A percentile compares a stretch with the other conserved stretches of the same genome.
Evolutionary conservation across 1,284 basidiomycete genomes (phyloP).

Genomic region (Pseudozyma hubeiensis): DNA sequence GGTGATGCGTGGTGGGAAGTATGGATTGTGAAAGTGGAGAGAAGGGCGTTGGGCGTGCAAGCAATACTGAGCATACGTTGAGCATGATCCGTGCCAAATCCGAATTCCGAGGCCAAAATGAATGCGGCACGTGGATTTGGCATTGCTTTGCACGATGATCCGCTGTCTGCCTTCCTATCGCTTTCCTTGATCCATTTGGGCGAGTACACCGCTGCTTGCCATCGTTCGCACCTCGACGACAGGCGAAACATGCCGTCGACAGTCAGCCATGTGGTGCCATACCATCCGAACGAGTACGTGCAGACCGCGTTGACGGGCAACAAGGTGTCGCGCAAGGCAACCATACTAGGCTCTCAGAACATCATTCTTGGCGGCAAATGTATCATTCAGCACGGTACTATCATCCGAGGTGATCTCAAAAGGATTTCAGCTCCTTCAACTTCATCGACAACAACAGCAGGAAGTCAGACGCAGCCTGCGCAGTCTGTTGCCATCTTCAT

Average conservation of each 20-base stretch:
- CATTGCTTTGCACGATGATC: neutral
- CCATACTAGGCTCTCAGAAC: slow-evolving; percentile 93
- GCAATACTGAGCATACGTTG: neutral
- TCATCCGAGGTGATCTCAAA: slow-evolving; percentile 86
- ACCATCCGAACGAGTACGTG: slow-evolving; percentile 58
- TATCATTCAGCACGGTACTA: slow-evolving; percentile 87
- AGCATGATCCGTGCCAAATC: slow-evolving; percentile 31
- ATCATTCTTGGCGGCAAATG: slow-evolving; percentile 98
- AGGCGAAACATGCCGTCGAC: slow-evolving; percentile 27
- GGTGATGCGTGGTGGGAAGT: too few species aligned
- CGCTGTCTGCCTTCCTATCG: too few species aligned
- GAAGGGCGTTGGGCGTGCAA: slow-evolving; percentile 6
- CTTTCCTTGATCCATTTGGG: neutral
- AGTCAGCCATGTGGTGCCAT: slow-evolving; percentile 30
- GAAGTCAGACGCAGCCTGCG: slow-evolving; percentile 14
- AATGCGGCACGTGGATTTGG: neutral
- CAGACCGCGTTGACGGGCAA: slow-evolving; percentile 78
- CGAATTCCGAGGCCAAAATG: slow-evolving; percentile 16
- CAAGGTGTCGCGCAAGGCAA: slow-evolving; percentile 90
- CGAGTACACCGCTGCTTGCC: neutral
- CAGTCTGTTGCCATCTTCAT: slow-evolving; percentile 85
- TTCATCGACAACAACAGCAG: slow-evolving; percentile 72
- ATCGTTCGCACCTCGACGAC: neutral
- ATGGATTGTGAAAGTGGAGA: slow-evolving; percentile 2
- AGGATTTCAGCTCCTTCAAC: slow-evolving; percentile 77